Evolutionary conservation across 306 rosid genomes (phyloP).

Genomic region (Arachis stenosperma): DNA sequence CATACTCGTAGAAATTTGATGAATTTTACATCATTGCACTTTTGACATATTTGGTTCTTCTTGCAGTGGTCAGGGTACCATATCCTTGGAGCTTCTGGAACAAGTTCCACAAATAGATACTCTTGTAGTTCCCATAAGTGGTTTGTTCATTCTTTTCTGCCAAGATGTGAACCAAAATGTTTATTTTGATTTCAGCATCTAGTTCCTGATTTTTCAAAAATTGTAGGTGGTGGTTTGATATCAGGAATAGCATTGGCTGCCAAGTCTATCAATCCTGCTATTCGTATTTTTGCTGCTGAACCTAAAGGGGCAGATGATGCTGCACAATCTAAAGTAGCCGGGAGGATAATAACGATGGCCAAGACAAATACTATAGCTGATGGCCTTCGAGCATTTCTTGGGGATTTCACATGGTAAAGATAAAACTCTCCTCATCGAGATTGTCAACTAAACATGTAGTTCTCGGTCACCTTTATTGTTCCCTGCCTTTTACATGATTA

Average conservation of each 20-base stretch:
- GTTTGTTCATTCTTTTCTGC: constrained; percentile 51
- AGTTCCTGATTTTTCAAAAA: constrained; percentile 28
- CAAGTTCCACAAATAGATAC: constrained; percentile 78
- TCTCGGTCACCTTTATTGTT: constrained; percentile 17
- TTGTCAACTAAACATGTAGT: constrained; percentile 28
- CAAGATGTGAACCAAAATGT: constrained; percentile 21
- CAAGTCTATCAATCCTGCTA: constrained; percentile 74
- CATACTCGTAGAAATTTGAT: background rate
- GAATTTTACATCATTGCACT: constrained; percentile 26
- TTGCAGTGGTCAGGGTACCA: constrained; percentile 96
- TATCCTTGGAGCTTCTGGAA: constrained; percentile 82
- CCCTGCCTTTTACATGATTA: background rate
- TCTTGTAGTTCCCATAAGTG: constrained; percentile 81
- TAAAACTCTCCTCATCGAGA: constrained; percentile 20
- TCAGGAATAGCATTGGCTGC: constrained; percentile 96
- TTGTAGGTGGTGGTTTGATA: constrained; percentile 86
- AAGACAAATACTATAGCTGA: constrained; percentile 89
- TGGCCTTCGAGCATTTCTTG: constrained; percentile 86
- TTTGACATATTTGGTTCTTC: constrained; percentile 38
- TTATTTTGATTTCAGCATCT: constrained; percentile 4
- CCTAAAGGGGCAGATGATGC: constrained; percentile 92
- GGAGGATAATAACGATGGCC: constrained; percentile 65
- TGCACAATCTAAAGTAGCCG: constrained; percentile 88
- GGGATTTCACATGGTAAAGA: constrained; percentile 78
- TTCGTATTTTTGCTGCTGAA: constrained; percentile 83